phyloP scores from a whole-genome alignment of 2,329 filamentous ascomycete genomes.

The Venturia carpophila region DNA sequence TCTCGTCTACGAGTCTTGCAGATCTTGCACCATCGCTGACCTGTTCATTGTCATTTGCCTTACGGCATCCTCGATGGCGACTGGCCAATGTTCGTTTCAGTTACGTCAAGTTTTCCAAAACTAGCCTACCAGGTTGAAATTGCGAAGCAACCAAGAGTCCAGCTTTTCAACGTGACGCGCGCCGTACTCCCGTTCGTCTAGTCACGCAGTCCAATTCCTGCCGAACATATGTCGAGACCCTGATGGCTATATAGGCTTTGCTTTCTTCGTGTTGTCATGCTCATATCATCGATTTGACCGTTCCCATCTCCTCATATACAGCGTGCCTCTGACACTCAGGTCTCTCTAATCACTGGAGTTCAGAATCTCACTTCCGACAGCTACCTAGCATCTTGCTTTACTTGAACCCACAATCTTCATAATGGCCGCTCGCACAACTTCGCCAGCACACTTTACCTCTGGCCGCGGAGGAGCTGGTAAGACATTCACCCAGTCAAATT shows the following conservation, averaged over 20 bases:
- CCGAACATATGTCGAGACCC: not conserved
- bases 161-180: constrained; percentile 6
- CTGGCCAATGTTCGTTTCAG: not conserved
- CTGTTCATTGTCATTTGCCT: not conserved
- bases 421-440: constrained; percentile 13
- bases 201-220: not conserved
- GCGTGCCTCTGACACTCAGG: not conserved
- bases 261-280: not conserved
- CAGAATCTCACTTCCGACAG: not conserved
- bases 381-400: too few species aligned
- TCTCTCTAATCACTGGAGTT: not conserved
- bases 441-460: constrained; percentile 28
- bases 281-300: not conserved
- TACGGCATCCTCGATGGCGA: not conserved
- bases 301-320: not conserved
- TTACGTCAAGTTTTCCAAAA: constrained; percentile 5
- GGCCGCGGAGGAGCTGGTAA: constrained; percentile 69
- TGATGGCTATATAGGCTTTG: constrained; percentile 7
- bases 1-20: not conserved
- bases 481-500: constrained; percentile 20
- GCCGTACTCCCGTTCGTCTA: not conserved
- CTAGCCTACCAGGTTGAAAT: constrained; percentile 9
- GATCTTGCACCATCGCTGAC: constrained; percentile 6
- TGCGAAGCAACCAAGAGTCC: constrained; percentile 8
- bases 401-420: not conserved